Evolutionary conservation across 306 rosid genomes (phyloP), one percentile per base, ranked within the genome.

Genomic region (Hippophae tibetana): DNA sequence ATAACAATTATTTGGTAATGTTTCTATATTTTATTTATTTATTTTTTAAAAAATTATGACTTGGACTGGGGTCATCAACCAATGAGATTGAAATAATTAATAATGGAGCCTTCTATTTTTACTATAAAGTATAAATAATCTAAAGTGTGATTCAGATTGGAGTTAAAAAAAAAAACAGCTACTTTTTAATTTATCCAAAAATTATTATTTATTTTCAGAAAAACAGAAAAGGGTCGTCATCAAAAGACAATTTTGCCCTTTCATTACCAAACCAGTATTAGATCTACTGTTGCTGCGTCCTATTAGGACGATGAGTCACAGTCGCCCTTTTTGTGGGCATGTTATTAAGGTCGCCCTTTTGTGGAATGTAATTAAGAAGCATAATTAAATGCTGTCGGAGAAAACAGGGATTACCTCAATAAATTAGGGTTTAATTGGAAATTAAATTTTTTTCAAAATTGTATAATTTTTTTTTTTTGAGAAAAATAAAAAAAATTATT

Each of bases 221-320:
- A 31, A 31, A 4, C 3, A 31, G 5, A 31, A 2, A 31, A 31
- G 79, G 83, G 82, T 56, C 78, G 54, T 63, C 75, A 42, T 60
- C 75, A 42, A 70, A 54, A 47, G 66, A 66, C 63, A 63, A 7
- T 31, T 14, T 10, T 54, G 52, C 62, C 58, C 64, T 59, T 57
- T 52, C 46, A 55, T 48, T 53, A 62, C 59, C 43, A 52, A n/a
- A 7, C 47, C 13, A 60, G 23, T 73, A 74, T 78, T 72, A 68
- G 85, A 71, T 78, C 79, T 64, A 63, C 64, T 71, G 63, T 43
- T 61, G 80, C 2, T 31, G 85, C 55, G 54, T 74, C 46, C 53
- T 60, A 53, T 54, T 66, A 55, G 61, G 75, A 64, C 69, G 82
- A 74, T 58, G 58, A 42, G 73, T 69, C 81, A 56, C 57, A 74